Evolutionary conservation across 2,329 filamentous ascomycete species (phyloP).

Genomic region (Beauveria sp.): DNA sequence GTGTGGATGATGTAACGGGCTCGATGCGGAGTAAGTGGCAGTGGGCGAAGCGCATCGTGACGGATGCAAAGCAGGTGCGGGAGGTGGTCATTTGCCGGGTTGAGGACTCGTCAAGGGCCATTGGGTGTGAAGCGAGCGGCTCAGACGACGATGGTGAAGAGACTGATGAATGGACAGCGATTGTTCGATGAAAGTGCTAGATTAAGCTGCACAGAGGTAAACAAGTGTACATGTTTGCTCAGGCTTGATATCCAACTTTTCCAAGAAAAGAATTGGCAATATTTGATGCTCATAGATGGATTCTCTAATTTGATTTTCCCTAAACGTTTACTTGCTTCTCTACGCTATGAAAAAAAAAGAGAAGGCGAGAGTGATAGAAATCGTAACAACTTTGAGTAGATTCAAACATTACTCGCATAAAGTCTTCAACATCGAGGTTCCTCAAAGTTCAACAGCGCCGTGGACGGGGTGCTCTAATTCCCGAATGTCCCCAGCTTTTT

Average conservation of each 20-base stretch:
- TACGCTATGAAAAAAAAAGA: too few relatives aligned
- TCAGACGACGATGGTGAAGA: neutral
- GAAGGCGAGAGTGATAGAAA: too few relatives aligned
- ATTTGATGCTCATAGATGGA: too few relatives aligned
- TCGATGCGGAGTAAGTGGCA: constrained; percentile 12
- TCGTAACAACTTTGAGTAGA: too few relatives aligned
- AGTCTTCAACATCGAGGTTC: neutral
- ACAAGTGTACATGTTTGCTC: neutral
- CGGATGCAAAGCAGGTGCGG: neutral
- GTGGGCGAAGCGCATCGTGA: constrained; percentile 11
- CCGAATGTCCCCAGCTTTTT: neutral
- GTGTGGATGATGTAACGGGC: constrained; percentile 10
- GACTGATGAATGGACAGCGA: neutral
- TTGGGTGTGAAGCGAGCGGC: neutral
- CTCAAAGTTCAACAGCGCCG: neutral
- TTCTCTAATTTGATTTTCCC: too few relatives aligned
- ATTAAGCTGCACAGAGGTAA: neutral
- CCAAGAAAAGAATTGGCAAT: neutral
- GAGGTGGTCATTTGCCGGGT: constrained; percentile 8
- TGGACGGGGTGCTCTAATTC: neutral
- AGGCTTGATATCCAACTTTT: too few relatives aligned
- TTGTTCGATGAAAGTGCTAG: neutral
- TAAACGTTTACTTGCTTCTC: too few relatives aligned
- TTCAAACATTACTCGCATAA: too few relatives aligned
- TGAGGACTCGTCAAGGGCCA: neutral